Evolutionary conservation across 2,329 filamentous ascomycete species (phyloP), one percentile per base, ranked within the genome.

Genomic region (Beauveria australis): DNA sequence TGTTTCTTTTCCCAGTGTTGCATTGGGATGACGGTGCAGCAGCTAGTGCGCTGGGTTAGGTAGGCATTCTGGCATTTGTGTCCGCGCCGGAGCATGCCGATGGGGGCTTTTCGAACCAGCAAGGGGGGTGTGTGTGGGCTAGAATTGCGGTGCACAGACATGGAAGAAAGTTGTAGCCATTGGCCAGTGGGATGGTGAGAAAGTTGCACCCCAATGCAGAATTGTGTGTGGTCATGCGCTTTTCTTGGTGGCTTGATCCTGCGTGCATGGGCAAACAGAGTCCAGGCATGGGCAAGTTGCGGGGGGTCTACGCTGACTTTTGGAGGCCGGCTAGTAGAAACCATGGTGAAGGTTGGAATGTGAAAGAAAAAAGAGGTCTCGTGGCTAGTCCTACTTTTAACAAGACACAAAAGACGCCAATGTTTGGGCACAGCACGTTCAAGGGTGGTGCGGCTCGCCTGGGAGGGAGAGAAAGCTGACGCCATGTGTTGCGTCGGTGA

Each of bases 81-180:
- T 49, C 44, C 44, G 56, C 47, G 40, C 51, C 48, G 56, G 56
- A 40, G 56, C 26, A 40, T 59, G 48, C 56, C 56, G 56, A 59
- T 53, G 56, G 47, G 56, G 56, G 43, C 53, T 24, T 24, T 33
- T 18, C 5, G 41, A 26, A 55, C n/a, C 4, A 22, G 43, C 12
- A 33, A 8, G 30, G 41, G 26, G 24, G n/a, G 28, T 7, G 28
- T 16, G 30, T 24, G 8, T 30, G 43, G 54, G 19, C 0, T 37
- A 16, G 33, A 37, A 40, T 56, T 48, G 30, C 30, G 41, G 53
- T 47, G 53, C 37, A 43, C 41, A 43, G 19, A 22, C 43, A 46
- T 28, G 47, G 47, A 12, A 46, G n/a, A 47, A 46, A 46, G n/a
- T 28, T 44, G 44, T 30, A 37, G 43, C 30, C 47, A 48, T 57